Conservation (phyloP, 2,329 filamentous ascomycete species). For the Xylaria digitata region DNA sequence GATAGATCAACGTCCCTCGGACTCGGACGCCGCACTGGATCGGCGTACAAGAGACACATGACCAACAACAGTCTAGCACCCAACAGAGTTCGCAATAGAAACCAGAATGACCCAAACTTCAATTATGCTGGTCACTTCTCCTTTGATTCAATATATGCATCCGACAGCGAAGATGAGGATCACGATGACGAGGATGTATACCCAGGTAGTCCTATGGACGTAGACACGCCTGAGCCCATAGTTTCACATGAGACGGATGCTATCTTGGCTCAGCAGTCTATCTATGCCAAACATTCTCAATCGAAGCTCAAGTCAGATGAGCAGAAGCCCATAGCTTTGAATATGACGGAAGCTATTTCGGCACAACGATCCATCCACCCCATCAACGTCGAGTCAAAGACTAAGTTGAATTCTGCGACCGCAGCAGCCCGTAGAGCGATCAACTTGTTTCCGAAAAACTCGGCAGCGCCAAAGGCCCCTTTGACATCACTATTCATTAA, state of each 20-base stretch:
- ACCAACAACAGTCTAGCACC: background rate
- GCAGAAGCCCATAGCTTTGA: slow-evolving; percentile 18
- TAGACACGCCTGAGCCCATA: slow-evolving; percentile 23
- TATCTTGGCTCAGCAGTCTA: slow-evolving; percentile 17
- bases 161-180: slow-evolving; percentile 18
- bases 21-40: background rate
- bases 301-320: slow-evolving; percentile 13
- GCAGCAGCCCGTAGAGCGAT: slow-evolving; percentile 35
- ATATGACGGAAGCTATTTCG: slow-evolving; percentile 25
- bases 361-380: background rate
- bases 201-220: slow-evolving; percentile 29
- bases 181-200: slow-evolving; percentile 27
- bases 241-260: slow-evolving; percentile 19
- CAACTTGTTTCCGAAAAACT: slow-evolving; percentile 27
- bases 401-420: slow-evolving; percentile 1
- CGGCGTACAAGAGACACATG: background rate
- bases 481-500: background rate
- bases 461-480: background rate
- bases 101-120: slow-evolving; percentile 23
- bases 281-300: slow-evolving; percentile 12
- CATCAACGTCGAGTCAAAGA: slow-evolving; percentile 5
- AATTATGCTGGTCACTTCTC: slow-evolving; percentile 35
- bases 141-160: slow-evolving; percentile 25
- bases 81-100: background rate
- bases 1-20: background rate